Conservation (phyloP, 2,329 filamentous ascomycete genomes). For the Ambrosiella beaveri region DNA sequence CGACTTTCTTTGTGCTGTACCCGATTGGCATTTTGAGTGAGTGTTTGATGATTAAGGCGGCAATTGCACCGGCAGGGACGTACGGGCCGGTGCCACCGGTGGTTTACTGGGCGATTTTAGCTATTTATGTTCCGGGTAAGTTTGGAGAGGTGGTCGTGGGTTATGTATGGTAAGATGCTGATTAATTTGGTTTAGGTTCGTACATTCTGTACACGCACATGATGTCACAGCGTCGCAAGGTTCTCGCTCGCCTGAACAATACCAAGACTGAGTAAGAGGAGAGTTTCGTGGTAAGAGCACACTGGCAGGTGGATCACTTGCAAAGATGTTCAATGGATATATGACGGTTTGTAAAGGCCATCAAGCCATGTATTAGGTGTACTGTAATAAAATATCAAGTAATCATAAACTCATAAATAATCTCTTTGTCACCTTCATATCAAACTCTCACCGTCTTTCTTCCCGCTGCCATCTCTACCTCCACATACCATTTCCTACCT, state of each 20-base stretch:
- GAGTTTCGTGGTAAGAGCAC: background rate
- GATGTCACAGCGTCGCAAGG: constrained; percentile 75
- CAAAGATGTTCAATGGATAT: no score
- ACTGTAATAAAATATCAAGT: background rate
- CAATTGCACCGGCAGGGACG: constrained; percentile 40
- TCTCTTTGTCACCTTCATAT: background rate
- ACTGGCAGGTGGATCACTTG: no score
- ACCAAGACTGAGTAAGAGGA: constrained; percentile 16
- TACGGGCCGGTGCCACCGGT: constrained; percentile 34
- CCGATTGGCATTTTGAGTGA: constrained; percentile 83
- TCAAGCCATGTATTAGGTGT: background rate
- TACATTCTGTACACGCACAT: constrained; percentile 88
- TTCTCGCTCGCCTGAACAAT: constrained; percentile 22
- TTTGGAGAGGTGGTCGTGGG: constrained; percentile 16
- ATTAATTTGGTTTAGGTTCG: constrained; percentile 29
- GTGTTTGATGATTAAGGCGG: constrained; percentile 59
- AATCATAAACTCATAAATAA: background rate
- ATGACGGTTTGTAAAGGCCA: no score
- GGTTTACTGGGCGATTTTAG: constrained; percentile 46
- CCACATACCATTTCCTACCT: constrained; percentile 45
- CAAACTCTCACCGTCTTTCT: background rate
- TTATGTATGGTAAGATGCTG: background rate
- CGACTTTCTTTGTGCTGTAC: constrained; percentile 85
- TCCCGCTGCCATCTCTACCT: background rate
- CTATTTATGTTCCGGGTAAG: constrained; percentile 65